phyloP scores from a whole-genome alignment of 768 basidiomycete genomes.

The Boletus rex-veris region DNA sequence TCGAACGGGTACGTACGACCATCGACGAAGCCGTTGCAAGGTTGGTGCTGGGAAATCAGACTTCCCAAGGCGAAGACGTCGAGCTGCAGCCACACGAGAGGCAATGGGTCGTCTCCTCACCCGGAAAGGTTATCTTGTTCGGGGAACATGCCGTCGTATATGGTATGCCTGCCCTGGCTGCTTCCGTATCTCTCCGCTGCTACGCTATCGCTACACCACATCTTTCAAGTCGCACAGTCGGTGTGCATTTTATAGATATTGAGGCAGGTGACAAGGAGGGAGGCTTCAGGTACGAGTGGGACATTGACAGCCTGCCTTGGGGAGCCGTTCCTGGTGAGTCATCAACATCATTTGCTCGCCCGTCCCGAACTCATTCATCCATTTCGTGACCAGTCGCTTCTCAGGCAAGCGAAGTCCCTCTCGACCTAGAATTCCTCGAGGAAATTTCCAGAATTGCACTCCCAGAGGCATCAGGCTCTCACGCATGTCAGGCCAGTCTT shows the following conservation, averaged over 20 bases:
- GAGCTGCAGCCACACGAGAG: slow-evolving; percentile 30
- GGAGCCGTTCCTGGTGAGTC: slow-evolving; percentile 49
- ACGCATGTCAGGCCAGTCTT: slow-evolving; percentile 48
- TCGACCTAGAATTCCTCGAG: slow-evolving; percentile 72
- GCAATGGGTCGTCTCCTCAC: slow-evolving; percentile 90
- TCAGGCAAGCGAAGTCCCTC: slow-evolving; percentile 30
- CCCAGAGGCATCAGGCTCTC: slow-evolving; percentile 25
- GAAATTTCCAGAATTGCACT: slow-evolving; percentile 55
- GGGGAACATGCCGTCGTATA: slow-evolving; percentile 99
- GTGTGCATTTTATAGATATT: slow-evolving; percentile 75
- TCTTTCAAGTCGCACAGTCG: slow-evolving; percentile 43
- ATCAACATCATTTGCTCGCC: neutral
- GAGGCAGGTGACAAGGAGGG: slow-evolving; percentile 27
- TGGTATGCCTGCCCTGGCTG: slow-evolving; percentile 95
- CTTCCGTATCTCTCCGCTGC: slow-evolving; percentile 92
- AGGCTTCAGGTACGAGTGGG: slow-evolving; percentile 78
- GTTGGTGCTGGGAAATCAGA: slow-evolving; percentile 42
- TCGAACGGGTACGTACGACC: slow-evolving; percentile 45
- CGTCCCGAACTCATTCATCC: neutral
- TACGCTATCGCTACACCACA: slow-evolving; percentile 82
- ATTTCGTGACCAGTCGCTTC: slow-evolving; percentile 9
- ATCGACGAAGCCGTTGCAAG: slow-evolving; percentile 67
- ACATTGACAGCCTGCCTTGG: slow-evolving; percentile 76
- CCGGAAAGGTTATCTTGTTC: slow-evolving; percentile 96
- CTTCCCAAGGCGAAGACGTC: slow-evolving; percentile 2